Evolutionary conservation across 768 basidiomycete genomes (phyloP), one percentile per base, ranked within the genome.

Genomic region (Termitomyces sp.): DNA sequence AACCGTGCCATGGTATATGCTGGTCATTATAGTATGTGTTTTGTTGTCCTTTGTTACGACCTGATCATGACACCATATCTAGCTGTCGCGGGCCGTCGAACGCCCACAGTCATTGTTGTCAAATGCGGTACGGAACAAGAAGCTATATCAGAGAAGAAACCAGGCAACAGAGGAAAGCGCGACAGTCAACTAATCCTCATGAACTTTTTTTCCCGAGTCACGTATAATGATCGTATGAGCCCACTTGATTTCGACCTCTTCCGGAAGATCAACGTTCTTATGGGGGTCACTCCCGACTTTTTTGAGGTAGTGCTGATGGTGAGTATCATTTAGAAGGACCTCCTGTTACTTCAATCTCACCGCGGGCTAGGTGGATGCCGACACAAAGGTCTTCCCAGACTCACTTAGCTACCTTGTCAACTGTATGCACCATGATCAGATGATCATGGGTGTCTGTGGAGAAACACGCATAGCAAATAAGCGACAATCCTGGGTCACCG

Each of bases 381-480:
- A 99, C 72, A 99, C 97, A 8, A 95, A 93, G 68, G 91, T 97
- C 33, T 93, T 90, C 70, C 91, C 93, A 7, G 88, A 91, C 45
- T 96, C 97, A 1, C 81, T 98, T 42, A 87, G 83, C 57, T 85
- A 92, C 67, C 82, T 98, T 47, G 96, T 99, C 67, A 98, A 98
- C 70, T 94, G 91, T 75, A 95, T 98, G 95, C 95, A 98, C 65
- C 91, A 97, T 71, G 97, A 99, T 74, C 92, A 89, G 69, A 85
- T 95, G 86, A 95, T 98, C 71, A 99, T 99, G 97, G 97, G 97
- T 33, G 91, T 95, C 34, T 98, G 97, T 70, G 97, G 97, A 52
- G 97, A 99, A 73, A 99, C 97, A 5, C 89, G 96, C 27, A 97
- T 99, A 74, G 95, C 93, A 47, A 99, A 99, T 81, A 99, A 99